Evolutionary conservation across 495 filamentous ascomycete genomes (phyloP).

Genomic region (Hamigera avellanea): DNA sequence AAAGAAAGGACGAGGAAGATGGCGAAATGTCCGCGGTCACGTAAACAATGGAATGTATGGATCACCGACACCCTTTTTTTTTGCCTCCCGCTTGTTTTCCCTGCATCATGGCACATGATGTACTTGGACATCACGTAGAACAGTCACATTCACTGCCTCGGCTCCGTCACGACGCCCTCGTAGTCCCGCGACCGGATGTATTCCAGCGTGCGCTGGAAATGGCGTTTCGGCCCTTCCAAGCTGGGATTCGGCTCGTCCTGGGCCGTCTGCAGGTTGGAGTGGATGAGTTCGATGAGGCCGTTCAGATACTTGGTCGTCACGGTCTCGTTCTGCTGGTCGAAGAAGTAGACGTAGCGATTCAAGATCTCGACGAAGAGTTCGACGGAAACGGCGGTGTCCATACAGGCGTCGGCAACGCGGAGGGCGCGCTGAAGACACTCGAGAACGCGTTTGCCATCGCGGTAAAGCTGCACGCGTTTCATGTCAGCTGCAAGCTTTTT

Average conservation of each 20-base stretch:
- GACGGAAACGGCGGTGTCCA: constrained; percentile 97
- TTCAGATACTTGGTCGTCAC: constrained; percentile 98
- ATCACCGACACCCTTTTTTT: too few species aligned
- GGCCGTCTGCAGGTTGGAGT: constrained; percentile 82
- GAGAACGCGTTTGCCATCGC: constrained; percentile 90
- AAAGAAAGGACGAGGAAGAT: too few species aligned
- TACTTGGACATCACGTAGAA: too few species aligned
- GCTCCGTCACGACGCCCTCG: constrained; percentile 72
- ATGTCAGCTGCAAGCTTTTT: neutral
- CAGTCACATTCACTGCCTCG: too few species aligned
- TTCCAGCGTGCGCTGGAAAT: constrained; percentile 89
- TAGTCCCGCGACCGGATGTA: constrained; percentile 87
- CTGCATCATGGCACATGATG: too few species aligned
- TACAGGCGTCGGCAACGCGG: constrained; percentile 93
- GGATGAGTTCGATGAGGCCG: constrained; percentile 94
- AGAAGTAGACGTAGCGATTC: constrained; percentile 98
- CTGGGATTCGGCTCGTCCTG: constrained; percentile 56
- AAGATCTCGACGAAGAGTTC: constrained; percentile 97
- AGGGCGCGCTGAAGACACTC: constrained; percentile 94
- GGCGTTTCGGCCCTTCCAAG: constrained; percentile 75
- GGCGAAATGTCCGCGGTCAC: too few species aligned
- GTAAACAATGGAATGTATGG: too few species aligned
- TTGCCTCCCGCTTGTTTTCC: too few species aligned
- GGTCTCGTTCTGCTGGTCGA: constrained; percentile 96
- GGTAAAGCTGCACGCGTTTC: constrained; percentile 57